Evolutionary conservation across 768 basidiomycete species (phyloP).

Genomic region (Boletus sp.): DNA sequence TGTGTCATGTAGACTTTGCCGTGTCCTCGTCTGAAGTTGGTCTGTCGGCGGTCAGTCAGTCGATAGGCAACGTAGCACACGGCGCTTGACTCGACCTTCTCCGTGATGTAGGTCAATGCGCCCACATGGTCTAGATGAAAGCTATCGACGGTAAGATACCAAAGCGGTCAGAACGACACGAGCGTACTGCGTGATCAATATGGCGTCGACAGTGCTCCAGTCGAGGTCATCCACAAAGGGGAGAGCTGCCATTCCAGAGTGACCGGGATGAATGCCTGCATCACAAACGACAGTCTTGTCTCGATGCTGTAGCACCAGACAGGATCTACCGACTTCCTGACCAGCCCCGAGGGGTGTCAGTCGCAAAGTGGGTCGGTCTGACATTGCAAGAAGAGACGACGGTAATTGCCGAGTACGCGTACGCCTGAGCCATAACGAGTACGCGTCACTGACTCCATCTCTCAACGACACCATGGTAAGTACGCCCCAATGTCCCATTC

Average conservation of each 20-base stretch:
- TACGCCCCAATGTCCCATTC: neutral
- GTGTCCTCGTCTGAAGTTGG: constrained; percentile 94
- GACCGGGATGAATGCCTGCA: constrained; percentile 90
- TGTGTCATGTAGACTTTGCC: constrained; percentile 99
- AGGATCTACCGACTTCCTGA: constrained; percentile 95
- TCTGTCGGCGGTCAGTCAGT: constrained; percentile 47
- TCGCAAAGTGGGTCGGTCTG: constrained; percentile 38
- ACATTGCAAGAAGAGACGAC: neutral
- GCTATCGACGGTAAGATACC: constrained; percentile 38
- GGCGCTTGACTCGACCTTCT: constrained; percentile 61
- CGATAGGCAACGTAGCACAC: neutral
- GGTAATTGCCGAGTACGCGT: constrained; percentile 22
- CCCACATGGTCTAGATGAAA: constrained; percentile 98
- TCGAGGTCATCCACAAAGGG: constrained; percentile 96
- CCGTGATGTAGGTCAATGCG: constrained; percentile 91
- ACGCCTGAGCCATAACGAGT: constrained; percentile 1
- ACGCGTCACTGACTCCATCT: constrained; percentile 23
- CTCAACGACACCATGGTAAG: constrained; percentile 48
- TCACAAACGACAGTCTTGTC: constrained; percentile 94
- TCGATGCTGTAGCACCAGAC: constrained; percentile 90
- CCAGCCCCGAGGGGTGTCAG: constrained; percentile 92
- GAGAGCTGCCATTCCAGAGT: constrained; percentile 87
- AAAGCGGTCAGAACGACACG: neutral
- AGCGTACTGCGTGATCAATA: constrained; percentile 93
- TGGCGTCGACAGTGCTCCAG: constrained; percentile 95